A percentile compares a stretch with the other conserved stretches of the same genome.
phyloP scores from a whole-genome alignment of 1,139 yeast species.

The Taphrina pruni region DNA sequence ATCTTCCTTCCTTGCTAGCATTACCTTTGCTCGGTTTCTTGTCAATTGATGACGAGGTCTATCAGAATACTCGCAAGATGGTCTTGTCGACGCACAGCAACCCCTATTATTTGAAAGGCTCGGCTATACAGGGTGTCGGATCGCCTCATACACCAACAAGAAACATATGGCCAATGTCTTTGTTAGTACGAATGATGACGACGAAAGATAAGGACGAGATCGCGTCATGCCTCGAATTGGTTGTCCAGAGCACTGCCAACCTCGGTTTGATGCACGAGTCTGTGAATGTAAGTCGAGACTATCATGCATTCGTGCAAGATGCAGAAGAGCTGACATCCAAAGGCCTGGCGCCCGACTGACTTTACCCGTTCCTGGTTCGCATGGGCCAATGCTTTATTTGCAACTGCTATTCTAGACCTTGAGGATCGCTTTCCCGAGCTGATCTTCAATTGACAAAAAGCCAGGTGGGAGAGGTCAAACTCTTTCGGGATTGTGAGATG shows the following conservation, averaged over 20 bases:
- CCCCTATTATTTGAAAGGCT: conserved; percentile 75
- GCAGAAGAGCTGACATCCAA: conserved; percentile 41
- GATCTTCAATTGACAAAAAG: conserved; percentile 50
- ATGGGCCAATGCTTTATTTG: conserved; percentile 93
- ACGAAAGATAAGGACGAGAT: conserved; percentile 75
- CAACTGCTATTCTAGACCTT: conserved; percentile 76
- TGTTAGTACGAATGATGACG: conserved; percentile 74
- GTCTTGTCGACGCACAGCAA: conserved; percentile 71
- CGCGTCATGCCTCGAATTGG: conserved; percentile 56
- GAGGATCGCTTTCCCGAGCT: conserved; percentile 77
- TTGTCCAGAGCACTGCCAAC: conserved; percentile 69
- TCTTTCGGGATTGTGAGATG: no score
- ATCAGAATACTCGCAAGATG: conserved; percentile 81
- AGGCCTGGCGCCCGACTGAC: conserved; percentile 49
- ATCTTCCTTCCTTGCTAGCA: conserved; percentile 79
- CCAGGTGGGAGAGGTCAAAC: not conserved
- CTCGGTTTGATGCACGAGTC: conserved; percentile 87
- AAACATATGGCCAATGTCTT: conserved; percentile 91
- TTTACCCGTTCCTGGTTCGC: conserved; percentile 74
- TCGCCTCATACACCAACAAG: conserved; percentile 87
- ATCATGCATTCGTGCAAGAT: conserved; percentile 46
- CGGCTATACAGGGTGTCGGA: conserved; percentile 74
- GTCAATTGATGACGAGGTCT: conserved; percentile 60
- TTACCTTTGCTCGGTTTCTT: conserved; percentile 80
- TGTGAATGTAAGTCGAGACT: conserved; percentile 64